These are phyloP conservation scores for Apocynum venetum DNA, from an alignment of 257 asterid species.

Conservation along the genomic window DNA sequence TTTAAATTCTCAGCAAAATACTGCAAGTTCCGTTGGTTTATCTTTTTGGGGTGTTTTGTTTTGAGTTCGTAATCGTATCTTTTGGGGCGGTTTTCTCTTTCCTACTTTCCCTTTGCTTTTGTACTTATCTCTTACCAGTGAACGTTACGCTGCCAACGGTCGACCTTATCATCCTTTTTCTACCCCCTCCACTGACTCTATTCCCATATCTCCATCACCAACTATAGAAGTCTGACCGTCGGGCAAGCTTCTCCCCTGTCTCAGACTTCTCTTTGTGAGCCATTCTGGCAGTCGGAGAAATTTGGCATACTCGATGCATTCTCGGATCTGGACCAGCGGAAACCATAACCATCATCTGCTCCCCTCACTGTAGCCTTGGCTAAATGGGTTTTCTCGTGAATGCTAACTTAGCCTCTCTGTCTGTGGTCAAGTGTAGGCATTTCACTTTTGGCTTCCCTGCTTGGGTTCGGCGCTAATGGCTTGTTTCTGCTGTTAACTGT, in stretches of 20 bases:
- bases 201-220: too few species aligned
- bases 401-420: not conserved
- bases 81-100: too few species aligned
- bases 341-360: slow-evolving; percentile 30
- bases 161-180: too few species aligned
- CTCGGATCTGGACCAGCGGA: slow-evolving; percentile 32
- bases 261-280: slow-evolving; percentile 16
- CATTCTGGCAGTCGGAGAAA: slow-evolving; percentile 38
- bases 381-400: not conserved
- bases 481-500: slow-evolving; percentile 1
- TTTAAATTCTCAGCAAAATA: too few species aligned
- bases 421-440: not conserved
- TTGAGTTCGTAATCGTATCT: too few species aligned
- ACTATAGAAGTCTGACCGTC: too few species aligned
- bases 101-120: too few species aligned
- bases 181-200: too few species aligned
- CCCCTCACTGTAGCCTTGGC: not conserved
- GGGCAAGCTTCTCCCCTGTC: slow-evolving; percentile 24
- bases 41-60: too few species aligned
- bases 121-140: too few species aligned
- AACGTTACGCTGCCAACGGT: too few species aligned
- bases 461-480: not conserved
- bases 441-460: not conserved
- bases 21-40: too few species aligned
- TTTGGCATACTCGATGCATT: slow-evolving; percentile 73